Conservation (phyloP, 768 basidiomycete genomes). For the Mycena latifolia region DNA sequence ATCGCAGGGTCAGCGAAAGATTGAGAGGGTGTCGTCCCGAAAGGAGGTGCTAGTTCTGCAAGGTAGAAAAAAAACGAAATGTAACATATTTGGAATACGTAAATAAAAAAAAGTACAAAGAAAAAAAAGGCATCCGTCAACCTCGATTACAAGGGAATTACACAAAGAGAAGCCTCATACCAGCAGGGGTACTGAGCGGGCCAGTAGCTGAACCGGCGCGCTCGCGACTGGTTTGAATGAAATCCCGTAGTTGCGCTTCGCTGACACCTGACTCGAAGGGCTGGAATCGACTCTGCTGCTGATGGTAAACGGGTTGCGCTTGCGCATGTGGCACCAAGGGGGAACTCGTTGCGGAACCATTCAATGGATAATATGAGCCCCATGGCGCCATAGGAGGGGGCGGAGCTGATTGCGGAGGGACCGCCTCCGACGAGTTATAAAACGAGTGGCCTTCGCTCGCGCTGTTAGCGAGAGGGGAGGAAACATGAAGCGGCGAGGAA, state of each 20-base stretch:
- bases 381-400: constrained; percentile 45
- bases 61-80: constrained; percentile 35
- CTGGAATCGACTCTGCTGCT: constrained; percentile 62
- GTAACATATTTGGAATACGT: constrained; percentile 41
- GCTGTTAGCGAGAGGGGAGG: constrained; percentile 64
- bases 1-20: constrained; percentile 84
- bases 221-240: constrained; percentile 79
- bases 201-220: constrained; percentile 53
- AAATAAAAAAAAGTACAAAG: constrained; percentile 43
- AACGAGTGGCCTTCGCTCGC: constrained; percentile 63
- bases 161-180: constrained; percentile 62
- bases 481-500: constrained; percentile 69
- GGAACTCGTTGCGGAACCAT: constrained; percentile 62
- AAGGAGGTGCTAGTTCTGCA: constrained; percentile 50
- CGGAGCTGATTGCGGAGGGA: constrained; percentile 46
- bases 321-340: constrained; percentile 63
- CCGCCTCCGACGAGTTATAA: constrained; percentile 51
- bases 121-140: constrained; percentile 45
- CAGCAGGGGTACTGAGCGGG: constrained; percentile 50
- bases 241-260: constrained; percentile 82
- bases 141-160: constrained; percentile 45
- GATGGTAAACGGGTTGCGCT: constrained; percentile 49
- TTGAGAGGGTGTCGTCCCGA: constrained; percentile 49
- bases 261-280: constrained; percentile 70
- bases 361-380: constrained; percentile 41